Conservation (phyloP, 495 filamentous ascomycete genomes). For the Polyplosphaeria fusca region DNA sequence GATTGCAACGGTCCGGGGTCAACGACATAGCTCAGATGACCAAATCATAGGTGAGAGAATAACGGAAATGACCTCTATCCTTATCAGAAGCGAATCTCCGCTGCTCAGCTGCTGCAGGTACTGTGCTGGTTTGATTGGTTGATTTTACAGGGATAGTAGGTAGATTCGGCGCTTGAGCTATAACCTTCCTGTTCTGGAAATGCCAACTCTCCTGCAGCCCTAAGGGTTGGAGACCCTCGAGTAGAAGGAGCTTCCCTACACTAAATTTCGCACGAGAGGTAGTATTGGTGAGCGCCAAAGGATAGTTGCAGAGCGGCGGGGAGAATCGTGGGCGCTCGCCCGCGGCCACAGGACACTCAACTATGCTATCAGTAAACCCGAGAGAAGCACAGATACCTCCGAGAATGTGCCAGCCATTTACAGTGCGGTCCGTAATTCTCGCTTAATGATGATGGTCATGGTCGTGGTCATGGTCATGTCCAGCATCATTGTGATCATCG, state of each 20-base stretch:
- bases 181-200: not conserved
- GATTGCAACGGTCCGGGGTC: not conserved
- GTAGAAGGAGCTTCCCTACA: too few relatives aligned
- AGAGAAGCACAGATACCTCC: too few relatives aligned
- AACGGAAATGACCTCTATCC: not conserved
- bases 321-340: too few relatives aligned
- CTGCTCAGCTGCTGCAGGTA: not conserved
- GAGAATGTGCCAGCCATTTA: too few relatives aligned
- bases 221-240: too few relatives aligned
- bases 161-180: not conserved
- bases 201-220: too few relatives aligned
- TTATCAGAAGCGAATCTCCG: not conserved
- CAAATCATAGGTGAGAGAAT: not conserved
- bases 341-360: too few relatives aligned
- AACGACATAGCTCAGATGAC: not conserved
- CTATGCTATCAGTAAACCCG: too few relatives aligned
- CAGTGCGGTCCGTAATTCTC: too few relatives aligned
- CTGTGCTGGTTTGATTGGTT: not conserved
- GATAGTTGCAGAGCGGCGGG: too few relatives aligned
- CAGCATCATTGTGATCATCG: not conserved
- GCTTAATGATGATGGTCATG: slow-evolving; percentile 20
- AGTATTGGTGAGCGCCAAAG: too few relatives aligned
- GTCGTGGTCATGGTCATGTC: slow-evolving; percentile 12
- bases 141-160: not conserved
- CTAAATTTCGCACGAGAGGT: too few relatives aligned